A percentile compares a stretch with the other conserved stretches of the same genome.
phyloP scores from a whole-genome alignment of 345 rosid genomes.

The Salix dunnii region DNA sequence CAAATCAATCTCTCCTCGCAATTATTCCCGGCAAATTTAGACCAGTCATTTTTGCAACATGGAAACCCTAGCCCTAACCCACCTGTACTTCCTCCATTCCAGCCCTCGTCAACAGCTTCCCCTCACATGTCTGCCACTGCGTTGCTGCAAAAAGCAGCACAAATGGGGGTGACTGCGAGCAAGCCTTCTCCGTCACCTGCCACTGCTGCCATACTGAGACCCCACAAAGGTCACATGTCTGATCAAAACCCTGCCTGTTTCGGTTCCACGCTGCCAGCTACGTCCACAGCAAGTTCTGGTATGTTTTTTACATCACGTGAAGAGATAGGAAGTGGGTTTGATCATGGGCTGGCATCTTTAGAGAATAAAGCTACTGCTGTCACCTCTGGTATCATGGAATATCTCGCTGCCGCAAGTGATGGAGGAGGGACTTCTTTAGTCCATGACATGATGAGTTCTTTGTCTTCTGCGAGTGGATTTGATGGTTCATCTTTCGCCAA shows the following conservation, averaged over 20 bases:
- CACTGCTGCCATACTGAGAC: constrained; percentile 9
- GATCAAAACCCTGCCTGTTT: constrained; percentile 3
- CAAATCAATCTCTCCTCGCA: constrained; percentile 19
- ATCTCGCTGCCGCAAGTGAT: constrained; percentile 12
- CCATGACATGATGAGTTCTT: constrained; percentile 26
- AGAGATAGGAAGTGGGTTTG: constrained; percentile 27
- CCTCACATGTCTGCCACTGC: constrained; percentile 51
- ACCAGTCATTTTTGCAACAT: constrained; percentile 13
- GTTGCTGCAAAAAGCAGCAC: constrained; percentile 42
- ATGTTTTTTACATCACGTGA: constrained; percentile 37
- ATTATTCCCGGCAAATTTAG: constrained; percentile 19
- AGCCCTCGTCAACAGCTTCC: constrained; percentile 4
- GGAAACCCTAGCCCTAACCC: constrained; percentile 34
- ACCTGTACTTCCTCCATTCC: constrained; percentile 19
- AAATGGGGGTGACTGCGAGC: constrained; percentile 43
- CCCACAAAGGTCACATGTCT: constrained; percentile 33
- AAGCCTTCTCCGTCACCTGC: constrained; percentile 17
- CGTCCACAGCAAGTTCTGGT: constrained; percentile 24
- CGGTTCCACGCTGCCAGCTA: constrained; percentile 10
- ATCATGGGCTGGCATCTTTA: constrained; percentile 22
- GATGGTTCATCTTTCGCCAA: constrained; percentile 24
- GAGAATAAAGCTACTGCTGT: constrained; percentile 39
- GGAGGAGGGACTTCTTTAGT: constrained; percentile 22
- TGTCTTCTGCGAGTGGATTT: constrained; percentile 23
- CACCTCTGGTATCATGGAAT: constrained; percentile 23